Evolutionary conservation across 768 basidiomycete genomes (phyloP).

Genomic region (Omphalotus guepiniiformis): DNA sequence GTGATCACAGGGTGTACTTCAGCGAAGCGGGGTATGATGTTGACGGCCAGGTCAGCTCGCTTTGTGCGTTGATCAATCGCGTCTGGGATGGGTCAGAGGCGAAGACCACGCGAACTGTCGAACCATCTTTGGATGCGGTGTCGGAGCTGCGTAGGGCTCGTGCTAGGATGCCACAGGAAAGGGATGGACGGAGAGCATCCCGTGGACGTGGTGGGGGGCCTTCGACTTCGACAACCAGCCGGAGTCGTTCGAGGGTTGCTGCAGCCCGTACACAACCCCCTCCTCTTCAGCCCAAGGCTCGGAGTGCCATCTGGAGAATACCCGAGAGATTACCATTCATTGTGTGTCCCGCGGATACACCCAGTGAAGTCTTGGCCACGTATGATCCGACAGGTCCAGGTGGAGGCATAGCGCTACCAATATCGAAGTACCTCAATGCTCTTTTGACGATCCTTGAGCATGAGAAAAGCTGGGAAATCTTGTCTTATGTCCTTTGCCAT

Average conservation of each 20-base stretch:
- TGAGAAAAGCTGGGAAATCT: conserved; percentile 88
- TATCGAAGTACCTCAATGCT: conserved; percentile 67
- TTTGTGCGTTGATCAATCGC: conserved; percentile 65
- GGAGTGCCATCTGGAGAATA: conserved; percentile 53
- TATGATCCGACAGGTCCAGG: conserved; percentile 52
- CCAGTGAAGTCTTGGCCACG: conserved; percentile 64
- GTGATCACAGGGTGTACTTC: conserved; percentile 83
- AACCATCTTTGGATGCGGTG: conserved; percentile 7
- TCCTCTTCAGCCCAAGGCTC: conserved; percentile 15
- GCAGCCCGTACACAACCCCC: conserved; percentile 29
- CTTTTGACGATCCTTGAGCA: conserved; percentile 63
- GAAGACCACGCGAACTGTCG: conserved; percentile 1
- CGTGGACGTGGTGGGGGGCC: conserved; percentile 44
- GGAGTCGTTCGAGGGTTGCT: conserved; percentile 60
- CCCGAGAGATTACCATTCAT: conserved; percentile 64
- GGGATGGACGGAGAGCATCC: conserved; percentile 45
- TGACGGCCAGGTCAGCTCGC: conserved; percentile 50
- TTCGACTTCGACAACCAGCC: conserved; percentile 41
- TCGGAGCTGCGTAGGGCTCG: conserved; percentile 41
- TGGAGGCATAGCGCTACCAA: conserved; percentile 51
- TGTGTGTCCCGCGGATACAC: conserved; percentile 50
- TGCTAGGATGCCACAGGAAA: conserved; percentile 44
- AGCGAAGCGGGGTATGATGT: conserved; percentile 44
- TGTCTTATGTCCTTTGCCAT: conserved; percentile 89
- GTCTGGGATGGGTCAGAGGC: conserved; percentile 12